Evolutionary conservation across 2,329 filamentous ascomycete genomes (phyloP).

Genomic region (Talaromyces sp.): DNA sequence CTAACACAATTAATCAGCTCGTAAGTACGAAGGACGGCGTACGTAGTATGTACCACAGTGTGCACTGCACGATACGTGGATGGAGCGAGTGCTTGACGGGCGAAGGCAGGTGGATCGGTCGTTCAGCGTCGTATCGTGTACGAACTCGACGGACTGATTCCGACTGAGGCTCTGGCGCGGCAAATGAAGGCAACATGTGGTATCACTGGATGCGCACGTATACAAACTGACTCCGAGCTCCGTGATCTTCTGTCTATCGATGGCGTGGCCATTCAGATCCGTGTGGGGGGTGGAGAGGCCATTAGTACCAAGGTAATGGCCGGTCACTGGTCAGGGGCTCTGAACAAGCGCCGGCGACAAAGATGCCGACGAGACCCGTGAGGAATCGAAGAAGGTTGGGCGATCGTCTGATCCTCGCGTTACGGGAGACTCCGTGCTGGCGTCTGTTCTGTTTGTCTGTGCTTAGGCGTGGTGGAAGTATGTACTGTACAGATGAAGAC

Average conservation of each 20-base stretch:
- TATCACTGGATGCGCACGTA: background rate
- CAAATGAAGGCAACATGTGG: slow-evolving; percentile 5
- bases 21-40: too few relatives aligned
- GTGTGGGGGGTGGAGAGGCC: slow-evolving; percentile 3
- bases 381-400: slow-evolving; percentile 9
- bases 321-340: background rate
- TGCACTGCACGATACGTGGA: background rate
- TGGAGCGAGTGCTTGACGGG: background rate
- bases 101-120: background rate
- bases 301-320: background rate
- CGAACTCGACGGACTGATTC: background rate
- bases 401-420: slow-evolving; percentile 7
- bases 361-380: slow-evolving; percentile 6
- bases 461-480: background rate
- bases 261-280: background rate
- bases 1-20: background rate
- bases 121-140: background rate
- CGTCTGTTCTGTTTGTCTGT: slow-evolving; percentile 1
- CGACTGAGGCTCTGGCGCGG: slow-evolving; percentile 12
- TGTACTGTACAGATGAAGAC: background rate
- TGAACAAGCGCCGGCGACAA: slow-evolving; percentile 6
- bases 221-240: background rate
- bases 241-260: background rate
- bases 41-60: background rate
- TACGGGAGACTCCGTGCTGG: slow-evolving; percentile 3